A percentile compares a stretch with the other conserved stretches of the same genome.
Evolutionary conservation across 768 basidiomycete species (phyloP).

Genomic region (Tylopilus sp.): DNA sequence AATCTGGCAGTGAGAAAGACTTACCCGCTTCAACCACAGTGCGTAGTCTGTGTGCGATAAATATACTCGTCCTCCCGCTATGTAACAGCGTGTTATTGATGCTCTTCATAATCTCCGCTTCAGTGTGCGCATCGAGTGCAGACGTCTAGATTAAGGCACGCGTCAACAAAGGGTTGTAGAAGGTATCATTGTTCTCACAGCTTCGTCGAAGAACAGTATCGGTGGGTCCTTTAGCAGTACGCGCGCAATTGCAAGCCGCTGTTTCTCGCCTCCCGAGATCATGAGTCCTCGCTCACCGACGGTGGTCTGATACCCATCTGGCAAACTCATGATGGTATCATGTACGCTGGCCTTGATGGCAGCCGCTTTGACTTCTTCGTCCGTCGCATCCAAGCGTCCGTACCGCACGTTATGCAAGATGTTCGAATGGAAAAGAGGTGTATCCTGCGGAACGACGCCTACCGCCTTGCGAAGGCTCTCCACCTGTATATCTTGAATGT

Average conservation of each 20-base stretch:
- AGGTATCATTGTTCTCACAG: constrained; percentile 51
- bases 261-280: constrained; percentile 99
- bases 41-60: constrained; percentile 90
- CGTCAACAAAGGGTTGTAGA: constrained; percentile 1
- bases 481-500: constrained; percentile 70
- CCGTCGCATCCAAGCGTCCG: constrained; percentile 80
- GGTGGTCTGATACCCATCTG: constrained; percentile 83
- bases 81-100: constrained; percentile 77
- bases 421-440: constrained; percentile 94
- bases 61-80: constrained; percentile 86
- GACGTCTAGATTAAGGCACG: constrained; percentile 61
- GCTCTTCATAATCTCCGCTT: constrained; percentile 92
- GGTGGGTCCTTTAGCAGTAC: constrained; percentile 92
- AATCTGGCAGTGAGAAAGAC: constrained; percentile 18
- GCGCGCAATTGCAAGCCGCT: constrained; percentile 90
- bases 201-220: constrained; percentile 98
- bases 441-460: constrained; percentile 97
- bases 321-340: constrained; percentile 71
- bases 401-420: constrained; percentile 96
- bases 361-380: constrained; percentile 85
- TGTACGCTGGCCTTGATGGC: constrained; percentile 87
- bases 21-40: constrained; percentile 88
- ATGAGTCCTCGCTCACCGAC: constrained; percentile 97
- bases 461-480: constrained; percentile 69
- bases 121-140: constrained; percentile 92